Conservation (phyloP, 2,329 filamentous ascomycete genomes). For the Colletotrichum cuscutae region DNA sequence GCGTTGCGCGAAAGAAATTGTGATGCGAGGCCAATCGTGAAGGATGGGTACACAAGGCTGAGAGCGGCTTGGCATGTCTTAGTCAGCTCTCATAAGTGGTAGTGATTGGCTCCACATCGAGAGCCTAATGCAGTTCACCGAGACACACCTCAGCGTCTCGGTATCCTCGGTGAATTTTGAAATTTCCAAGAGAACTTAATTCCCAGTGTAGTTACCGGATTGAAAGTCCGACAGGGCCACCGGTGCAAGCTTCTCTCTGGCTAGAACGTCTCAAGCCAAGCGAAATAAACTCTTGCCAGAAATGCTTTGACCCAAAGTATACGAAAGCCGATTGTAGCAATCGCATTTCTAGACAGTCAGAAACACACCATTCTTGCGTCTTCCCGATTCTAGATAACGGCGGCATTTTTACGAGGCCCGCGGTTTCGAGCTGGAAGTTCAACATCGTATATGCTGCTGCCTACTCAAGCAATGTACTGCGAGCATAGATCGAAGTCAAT, state of each 20-base stretch:
- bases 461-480: neutral
- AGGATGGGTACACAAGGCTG: slow-evolving; percentile 32
- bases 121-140: neutral
- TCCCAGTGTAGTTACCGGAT: neutral
- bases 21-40: slow-evolving; percentile 17
- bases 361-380: neutral
- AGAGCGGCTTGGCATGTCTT: neutral
- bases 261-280: neutral
- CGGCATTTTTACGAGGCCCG: neutral
- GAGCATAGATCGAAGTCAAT: slow-evolving; percentile 2
- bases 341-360: neutral
- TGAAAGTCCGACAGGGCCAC: neutral
- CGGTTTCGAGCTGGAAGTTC: neutral
- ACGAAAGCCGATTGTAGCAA: neutral
- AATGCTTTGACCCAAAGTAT: neutral
- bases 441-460: neutral
- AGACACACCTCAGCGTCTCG: neutral
- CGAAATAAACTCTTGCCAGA: neutral
- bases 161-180: neutral
- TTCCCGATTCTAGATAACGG: neutral
- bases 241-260: neutral
- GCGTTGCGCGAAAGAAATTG: slow-evolving; percentile 12
- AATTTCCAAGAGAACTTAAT: neutral
- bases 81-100: neutral
- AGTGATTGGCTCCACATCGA: slow-evolving; percentile 7